Conservation (phyloP, 1,284 basidiomycete genomes). For the Pseudozyma sp. region DNA sequence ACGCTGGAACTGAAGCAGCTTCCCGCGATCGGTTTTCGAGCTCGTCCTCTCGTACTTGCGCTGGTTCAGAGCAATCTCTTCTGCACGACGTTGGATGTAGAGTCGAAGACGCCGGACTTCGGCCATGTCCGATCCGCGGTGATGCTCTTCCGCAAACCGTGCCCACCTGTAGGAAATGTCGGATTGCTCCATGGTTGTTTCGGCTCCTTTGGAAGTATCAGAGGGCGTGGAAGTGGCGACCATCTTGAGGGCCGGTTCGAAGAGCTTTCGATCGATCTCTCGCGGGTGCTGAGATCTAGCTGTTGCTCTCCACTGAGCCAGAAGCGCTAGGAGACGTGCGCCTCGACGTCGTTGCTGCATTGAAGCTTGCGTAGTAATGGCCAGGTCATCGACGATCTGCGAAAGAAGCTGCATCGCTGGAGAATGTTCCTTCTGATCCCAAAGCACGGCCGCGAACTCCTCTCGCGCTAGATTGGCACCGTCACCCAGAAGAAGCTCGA, state of each 20-base stretch:
- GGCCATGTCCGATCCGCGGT: constrained; percentile 77
- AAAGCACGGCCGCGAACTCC: constrained; percentile 90
- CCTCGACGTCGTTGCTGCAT: constrained; percentile 24
- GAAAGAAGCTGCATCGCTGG: constrained; percentile 82
- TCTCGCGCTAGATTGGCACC: constrained; percentile 73
- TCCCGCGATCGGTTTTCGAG: constrained; percentile 24
- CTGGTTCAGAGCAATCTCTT: constrained; percentile 75
- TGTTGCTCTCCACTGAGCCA: constrained; percentile 83
- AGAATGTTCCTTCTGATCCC: constrained; percentile 85
- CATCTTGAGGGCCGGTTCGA: constrained; percentile 74
- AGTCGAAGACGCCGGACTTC: constrained; percentile 79
- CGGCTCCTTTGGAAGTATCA: not conserved
- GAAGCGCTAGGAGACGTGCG: constrained; percentile 70
- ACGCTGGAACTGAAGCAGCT: constrained; percentile 37
- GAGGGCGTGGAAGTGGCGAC: constrained; percentile 5
- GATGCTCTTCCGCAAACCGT: constrained; percentile 87
- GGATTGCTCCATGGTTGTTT: constrained; percentile 71
- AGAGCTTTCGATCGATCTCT: constrained; percentile 80
- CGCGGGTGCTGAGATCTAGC: constrained; percentile 84
- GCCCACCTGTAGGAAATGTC: constrained; percentile 86
- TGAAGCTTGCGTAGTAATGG: constrained; percentile 6
- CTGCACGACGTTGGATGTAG: constrained; percentile 78
- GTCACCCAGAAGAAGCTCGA: constrained; percentile 70
- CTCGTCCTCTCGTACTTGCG: constrained; percentile 69
- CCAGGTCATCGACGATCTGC: constrained; percentile 62